Evolutionary conservation across 2,329 filamentous ascomycete species (phyloP).

Genomic region (Penicillium sp.): DNA sequence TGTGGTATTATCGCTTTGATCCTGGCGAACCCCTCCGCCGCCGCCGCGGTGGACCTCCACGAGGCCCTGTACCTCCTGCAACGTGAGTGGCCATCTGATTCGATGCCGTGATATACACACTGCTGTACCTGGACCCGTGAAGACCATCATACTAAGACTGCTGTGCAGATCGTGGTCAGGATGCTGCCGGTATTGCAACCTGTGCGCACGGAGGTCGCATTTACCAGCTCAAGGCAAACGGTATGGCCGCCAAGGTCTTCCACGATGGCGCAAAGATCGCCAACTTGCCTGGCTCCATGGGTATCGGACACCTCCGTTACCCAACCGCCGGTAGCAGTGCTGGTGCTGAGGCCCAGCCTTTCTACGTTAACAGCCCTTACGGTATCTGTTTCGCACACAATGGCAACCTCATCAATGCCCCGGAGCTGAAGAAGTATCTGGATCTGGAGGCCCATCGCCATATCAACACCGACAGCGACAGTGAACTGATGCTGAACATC

Average conservation of each 20-base stretch:
- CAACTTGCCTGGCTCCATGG: constrained; percentile 83
- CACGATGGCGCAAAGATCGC: constrained; percentile 73
- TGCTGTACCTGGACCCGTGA: constrained; percentile 23
- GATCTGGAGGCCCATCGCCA: constrained; percentile 81
- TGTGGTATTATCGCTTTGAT: constrained; percentile 67
- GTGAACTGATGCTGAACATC: constrained; percentile 84
- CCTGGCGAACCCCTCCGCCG: constrained; percentile 59
- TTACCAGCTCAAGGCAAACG: constrained; percentile 88
- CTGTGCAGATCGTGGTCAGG: constrained; percentile 70
- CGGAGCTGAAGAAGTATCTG: constrained; percentile 70
- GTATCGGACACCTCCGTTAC: constrained; percentile 83
- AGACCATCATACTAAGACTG: constrained; percentile 22
- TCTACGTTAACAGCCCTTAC: constrained; percentile 87
- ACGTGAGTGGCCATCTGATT: constrained; percentile 38
- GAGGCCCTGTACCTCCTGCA: constrained; percentile 74
- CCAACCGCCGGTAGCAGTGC: constrained; percentile 84
- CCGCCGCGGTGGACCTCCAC: constrained; percentile 67
- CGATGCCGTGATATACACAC: neutral
- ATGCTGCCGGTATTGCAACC: constrained; percentile 83
- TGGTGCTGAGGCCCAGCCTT: constrained; percentile 87
- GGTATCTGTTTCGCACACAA: constrained; percentile 84
- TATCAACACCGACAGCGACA: constrained; percentile 89
- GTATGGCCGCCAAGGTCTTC: constrained; percentile 85
- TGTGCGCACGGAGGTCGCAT: constrained; percentile 77
- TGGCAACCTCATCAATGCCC: constrained; percentile 83